Conservation (phyloP, 352 stramenopile species). For the Globisporangium carolinianum region DNA sequence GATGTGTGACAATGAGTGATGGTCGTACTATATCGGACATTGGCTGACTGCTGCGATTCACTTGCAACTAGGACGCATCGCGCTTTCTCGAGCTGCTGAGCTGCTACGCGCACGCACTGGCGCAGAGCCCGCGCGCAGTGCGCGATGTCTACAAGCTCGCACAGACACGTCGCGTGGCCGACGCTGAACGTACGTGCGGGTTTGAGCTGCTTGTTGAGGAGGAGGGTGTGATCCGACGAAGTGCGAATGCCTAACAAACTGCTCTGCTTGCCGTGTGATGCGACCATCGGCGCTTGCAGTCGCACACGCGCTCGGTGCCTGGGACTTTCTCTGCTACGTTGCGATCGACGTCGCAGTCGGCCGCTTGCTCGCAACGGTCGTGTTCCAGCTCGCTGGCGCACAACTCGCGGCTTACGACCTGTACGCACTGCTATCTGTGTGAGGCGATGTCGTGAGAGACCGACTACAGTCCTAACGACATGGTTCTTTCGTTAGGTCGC, state of each 20-base stretch:
- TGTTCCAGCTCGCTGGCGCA: conserved; percentile 4
- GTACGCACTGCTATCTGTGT: background rate
- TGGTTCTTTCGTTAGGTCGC: conserved; percentile 11
- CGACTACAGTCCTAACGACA: background rate
- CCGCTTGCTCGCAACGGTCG: conserved; percentile 4
- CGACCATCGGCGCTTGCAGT: conserved; percentile 9
- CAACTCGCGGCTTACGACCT: conserved; percentile 5
- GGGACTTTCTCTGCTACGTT: conserved; percentile 27
- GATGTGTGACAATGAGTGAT: no score
- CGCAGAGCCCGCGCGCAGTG: conserved; percentile 19
- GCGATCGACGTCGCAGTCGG: conserved; percentile 22
- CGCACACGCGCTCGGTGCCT: conserved; percentile 19
- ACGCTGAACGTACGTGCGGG: conserved; percentile 23
- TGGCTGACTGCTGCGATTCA: background rate
- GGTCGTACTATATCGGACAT: background rate
- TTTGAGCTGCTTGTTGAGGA: no score
- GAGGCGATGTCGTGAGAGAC: background rate
- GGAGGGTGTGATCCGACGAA: no score
- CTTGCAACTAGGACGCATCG: conserved; percentile 25
- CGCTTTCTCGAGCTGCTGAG: conserved; percentile 30
- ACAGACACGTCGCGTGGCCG: conserved; percentile 15
- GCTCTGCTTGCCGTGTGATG: background rate
- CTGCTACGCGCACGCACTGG: conserved; percentile 22
- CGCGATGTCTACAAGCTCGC: conserved; percentile 18
- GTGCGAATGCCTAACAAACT: no score